Percentiles rank a stretch among this genome's conserved stretches.
Conservation (phyloP, 257 asterid species). For the Solanum tarapatanum region DNA sequence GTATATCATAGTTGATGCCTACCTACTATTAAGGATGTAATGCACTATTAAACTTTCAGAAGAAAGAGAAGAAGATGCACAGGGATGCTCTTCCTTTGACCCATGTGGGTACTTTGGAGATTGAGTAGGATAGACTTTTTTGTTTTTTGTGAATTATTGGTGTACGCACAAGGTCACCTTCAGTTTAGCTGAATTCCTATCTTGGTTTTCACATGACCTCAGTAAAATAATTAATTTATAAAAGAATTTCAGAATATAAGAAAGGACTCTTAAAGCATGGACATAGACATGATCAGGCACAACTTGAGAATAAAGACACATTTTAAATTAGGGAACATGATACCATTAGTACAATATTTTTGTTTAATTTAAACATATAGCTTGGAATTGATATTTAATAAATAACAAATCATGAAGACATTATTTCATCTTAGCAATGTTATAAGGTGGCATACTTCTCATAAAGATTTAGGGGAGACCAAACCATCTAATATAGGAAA, state of each 20-base stretch:
- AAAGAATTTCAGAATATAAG: not conserved
- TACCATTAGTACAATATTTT: not conserved
- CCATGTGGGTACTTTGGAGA: not conserved
- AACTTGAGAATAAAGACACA: not conserved
- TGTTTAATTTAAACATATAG: not conserved
- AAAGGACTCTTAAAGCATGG: not conserved
- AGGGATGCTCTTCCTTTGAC: not conserved
- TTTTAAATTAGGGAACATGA: not conserved
- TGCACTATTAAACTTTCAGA: not conserved
- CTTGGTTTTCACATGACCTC: not conserved
- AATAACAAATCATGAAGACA: not conserved
- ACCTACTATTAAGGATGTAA: not conserved
- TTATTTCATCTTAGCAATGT: not conserved
- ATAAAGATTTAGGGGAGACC: not conserved
- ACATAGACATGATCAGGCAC: not conserved
- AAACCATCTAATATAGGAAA: not conserved
- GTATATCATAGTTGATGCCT: not conserved
- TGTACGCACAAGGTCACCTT: not conserved
- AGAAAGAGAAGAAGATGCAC: not conserved
- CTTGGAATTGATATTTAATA: not conserved
- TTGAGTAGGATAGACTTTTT: not conserved
- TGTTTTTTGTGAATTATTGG: not conserved
- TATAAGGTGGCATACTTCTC: not conserved
- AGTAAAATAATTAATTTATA: not conserved
- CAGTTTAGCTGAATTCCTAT: not conserved